Evolutionary conservation across 2,329 filamentous ascomycete genomes (phyloP), one percentile per base, ranked within the genome.

Genomic region (Sporothrix euskadiensis): DNA sequence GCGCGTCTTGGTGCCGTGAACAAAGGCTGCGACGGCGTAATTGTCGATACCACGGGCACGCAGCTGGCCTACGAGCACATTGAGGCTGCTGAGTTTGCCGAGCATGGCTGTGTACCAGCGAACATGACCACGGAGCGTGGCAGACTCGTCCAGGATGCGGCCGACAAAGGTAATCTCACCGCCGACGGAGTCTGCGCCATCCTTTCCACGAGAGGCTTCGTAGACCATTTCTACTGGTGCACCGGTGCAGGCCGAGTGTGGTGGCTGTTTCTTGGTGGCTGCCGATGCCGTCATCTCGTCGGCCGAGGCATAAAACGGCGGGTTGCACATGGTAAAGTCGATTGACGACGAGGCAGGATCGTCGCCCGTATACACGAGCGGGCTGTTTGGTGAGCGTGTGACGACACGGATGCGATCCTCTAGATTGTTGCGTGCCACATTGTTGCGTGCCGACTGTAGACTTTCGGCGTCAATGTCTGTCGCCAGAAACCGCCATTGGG

Each of bases 91-190:
- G 41, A 93, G 84, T 78, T 97, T 97, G 0, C 95, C 94, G 0
- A 98, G 84, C 93, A 98, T 97, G 71, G 90, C 90, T 0, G 92
- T 96, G 81, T 96, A 98, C 96, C 96, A 99, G 74, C 88, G 88
- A 0, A 97, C 89, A 10, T 86, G 85, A 0, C 87, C 84, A 22
- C 84, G 83, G 1, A 80, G 72, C 0, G 72, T 68, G 26, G 79
- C 73, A 0, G 79, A 81, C 76, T 82, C 79, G 2, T 75, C 71
- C 41, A 80, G 54, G 59, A 81, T 97, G 79, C 96, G 89, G 78
- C 94, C 94, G 80, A 98, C 97, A 84, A 95, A 98, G 81, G 97
- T 92, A 72, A 97, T 89, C 86, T 97, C 93, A 75, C 88, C 85
- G 32, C 88, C 88, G 71, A 86, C 79, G 1, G 86, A 85, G n/a